Conservation (phyloP, 176 grass and related monocot genomes). For the Zizania latifolia region DNA sequence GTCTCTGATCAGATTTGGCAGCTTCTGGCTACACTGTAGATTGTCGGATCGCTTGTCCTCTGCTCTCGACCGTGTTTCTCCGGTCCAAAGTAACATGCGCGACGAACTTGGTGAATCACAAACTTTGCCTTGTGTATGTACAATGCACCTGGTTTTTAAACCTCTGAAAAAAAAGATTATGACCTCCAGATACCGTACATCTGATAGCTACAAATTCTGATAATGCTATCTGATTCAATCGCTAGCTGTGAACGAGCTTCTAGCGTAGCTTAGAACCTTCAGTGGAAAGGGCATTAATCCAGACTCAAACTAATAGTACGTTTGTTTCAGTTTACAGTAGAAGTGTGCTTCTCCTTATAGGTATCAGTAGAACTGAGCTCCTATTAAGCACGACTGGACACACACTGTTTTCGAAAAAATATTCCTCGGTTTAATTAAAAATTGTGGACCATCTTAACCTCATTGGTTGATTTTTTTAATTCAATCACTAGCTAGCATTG, state of each 20-base stretch:
- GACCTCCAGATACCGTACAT: background rate
- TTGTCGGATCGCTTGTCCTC: conserved; percentile 2
- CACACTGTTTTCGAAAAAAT: too few species aligned
- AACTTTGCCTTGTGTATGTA: background rate
- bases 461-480: too few species aligned
- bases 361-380: too few species aligned
- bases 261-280: too few species aligned
- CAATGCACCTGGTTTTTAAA: background rate
- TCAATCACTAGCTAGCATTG: background rate
- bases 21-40: conserved; percentile 2
- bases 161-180: background rate
- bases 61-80: background rate
- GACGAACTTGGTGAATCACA: background rate
- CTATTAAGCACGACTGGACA: too few species aligned
- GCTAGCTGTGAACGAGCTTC: too few species aligned
- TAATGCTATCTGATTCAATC: background rate
- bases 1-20: conserved; percentile 18
- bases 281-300: too few species aligned
- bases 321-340: too few species aligned
- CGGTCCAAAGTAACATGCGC: background rate
- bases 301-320: too few species aligned
- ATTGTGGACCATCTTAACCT: too few species aligned
- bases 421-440: too few species aligned
- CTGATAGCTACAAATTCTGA: background rate
- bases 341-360: too few species aligned